Conservation (phyloP, 2,329 filamentous ascomycete genomes). For the Teratosphaeriaceae sp. region DNA sequence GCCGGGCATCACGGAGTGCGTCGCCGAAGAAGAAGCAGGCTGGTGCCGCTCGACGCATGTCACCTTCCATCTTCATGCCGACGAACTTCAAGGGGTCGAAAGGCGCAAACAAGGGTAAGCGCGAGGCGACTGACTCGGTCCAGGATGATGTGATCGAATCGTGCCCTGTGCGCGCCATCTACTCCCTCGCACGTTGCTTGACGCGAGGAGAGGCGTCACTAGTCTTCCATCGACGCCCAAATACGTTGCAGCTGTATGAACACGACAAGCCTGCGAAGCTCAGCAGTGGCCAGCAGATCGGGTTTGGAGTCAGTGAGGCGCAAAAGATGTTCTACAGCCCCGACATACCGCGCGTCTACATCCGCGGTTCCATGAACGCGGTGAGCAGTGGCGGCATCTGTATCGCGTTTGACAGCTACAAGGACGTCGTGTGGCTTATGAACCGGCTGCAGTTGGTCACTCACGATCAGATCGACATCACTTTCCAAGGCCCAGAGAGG, state of each 20-base stretch:
- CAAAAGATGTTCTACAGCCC: background rate
- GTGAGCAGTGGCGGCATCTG: constrained; percentile 11
- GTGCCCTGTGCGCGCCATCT: background rate
- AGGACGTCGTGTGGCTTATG: constrained; percentile 5
- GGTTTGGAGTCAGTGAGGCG: constrained; percentile 1
- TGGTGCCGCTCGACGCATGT: background rate
- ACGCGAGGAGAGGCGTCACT: background rate
- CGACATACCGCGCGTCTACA: background rate
- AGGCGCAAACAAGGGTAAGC: background rate
- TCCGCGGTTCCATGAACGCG: constrained; percentile 5
- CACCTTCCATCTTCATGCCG: constrained; percentile 1
- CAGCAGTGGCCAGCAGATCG: background rate
- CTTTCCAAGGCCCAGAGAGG: background rate
- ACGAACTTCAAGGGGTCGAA: constrained; percentile 1
- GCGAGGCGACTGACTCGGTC: background rate
- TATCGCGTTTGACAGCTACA: constrained; percentile 6
- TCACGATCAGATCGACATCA: background rate
- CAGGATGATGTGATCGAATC: background rate
- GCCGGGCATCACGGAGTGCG: background rate
- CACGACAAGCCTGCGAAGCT: background rate
- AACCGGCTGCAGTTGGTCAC: background rate
- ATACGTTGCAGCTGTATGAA: constrained; percentile 1
- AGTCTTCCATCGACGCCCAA: background rate
- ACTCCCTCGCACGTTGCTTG: constrained; percentile 5
- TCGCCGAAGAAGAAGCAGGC: constrained; percentile 1